Base-by-base conservation (phyloP, 257 asterid genomes). In the Penstemon barbatus region DNA sequence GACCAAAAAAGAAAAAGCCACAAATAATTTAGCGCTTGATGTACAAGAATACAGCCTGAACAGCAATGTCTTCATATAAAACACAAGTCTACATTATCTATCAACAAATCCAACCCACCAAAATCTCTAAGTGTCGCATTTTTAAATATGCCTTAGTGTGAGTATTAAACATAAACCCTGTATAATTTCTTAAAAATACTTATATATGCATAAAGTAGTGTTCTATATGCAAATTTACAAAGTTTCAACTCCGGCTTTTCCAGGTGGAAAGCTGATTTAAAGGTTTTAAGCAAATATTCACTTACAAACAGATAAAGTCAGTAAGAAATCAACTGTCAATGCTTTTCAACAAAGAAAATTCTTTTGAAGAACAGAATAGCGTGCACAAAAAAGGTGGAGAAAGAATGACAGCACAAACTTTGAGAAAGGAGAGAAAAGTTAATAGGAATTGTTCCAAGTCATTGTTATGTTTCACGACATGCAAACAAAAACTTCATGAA, bases 41-140 rank as follows among this genome's bases (percentile, higher is more conserved):
- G 69, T 10, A 49, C 63, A 62, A 44, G 48, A 73, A 49, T 55
- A 66, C 58, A 75, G 49, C 65, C 66, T 51, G 46, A 58, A 58
- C 53, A 38, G 36, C 63, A 65, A 46, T 64, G 63, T 71, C 61
- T 40, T 65, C 8, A 69, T 69, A 58, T 40, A 51, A 43, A 58
- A 40, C 63, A 65, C 54, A 63, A 11, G 63, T 39, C 69, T 15
- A 13, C 55, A 50, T 19, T 12, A 55, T 57, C 70, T 61, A 69
- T 56, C 51, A 41, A 68, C 25, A 63, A 65, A 42, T 9, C 58
- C 33, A 37, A 64, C 61, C 48, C 33, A 61, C 46, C 41, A 41
- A 67, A 69, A 56, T 61, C 71, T 45, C 65, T 25, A 52, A 11
- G 70, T 69, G 69, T 45, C 67, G 50, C 50, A 45, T 56, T 55